phyloP scores from a whole-genome alignment of 1,284 basidiomycete genomes.

The Athelia sp. region DNA sequence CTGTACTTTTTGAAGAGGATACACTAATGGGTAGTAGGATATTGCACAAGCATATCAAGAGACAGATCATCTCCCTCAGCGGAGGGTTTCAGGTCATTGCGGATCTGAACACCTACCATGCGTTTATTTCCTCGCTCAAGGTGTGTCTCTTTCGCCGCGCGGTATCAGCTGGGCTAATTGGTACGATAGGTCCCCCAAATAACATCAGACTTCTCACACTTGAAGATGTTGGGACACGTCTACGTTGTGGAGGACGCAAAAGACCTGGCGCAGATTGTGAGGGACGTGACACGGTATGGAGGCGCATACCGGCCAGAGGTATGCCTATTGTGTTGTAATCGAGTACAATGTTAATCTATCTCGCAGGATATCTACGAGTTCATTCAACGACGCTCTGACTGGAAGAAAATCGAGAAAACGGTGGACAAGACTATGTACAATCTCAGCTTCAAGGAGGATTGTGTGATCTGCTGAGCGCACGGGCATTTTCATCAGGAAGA shows the following conservation, averaged over 20 bases:
- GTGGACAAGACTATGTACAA: conserved; percentile 97
- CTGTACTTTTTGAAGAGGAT: conserved; percentile 2
- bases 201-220: conserved; percentile 82
- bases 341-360: conserved; percentile 5
- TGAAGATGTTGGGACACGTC: conserved; percentile 96
- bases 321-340: conserved; percentile 19
- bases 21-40: conserved; percentile 53
- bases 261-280: conserved; percentile 90
- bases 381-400: conserved; percentile 87
- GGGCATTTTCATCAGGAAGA: too few species aligned
- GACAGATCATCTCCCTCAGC: conserved; percentile 89
- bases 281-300: conserved; percentile 91
- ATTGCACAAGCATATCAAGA: conserved; percentile 93
- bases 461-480: conserved; percentile 44
- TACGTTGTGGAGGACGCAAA: conserved; percentile 92
- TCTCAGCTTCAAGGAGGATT: conserved; percentile 88
- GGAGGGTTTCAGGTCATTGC: conserved; percentile 97
- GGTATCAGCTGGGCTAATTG: background rate
- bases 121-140: conserved; percentile 83
- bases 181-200: conserved; percentile 51
- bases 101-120: conserved; percentile 90
- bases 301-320: conserved; percentile 91
- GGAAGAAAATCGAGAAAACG: conserved; percentile 95
- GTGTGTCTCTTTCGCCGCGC: conserved; percentile 24
- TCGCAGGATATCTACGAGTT: conserved; percentile 89